Evolutionary conservation across 129 eudicot genomes (phyloP).

Genomic region (Glebionis coronaria): DNA sequence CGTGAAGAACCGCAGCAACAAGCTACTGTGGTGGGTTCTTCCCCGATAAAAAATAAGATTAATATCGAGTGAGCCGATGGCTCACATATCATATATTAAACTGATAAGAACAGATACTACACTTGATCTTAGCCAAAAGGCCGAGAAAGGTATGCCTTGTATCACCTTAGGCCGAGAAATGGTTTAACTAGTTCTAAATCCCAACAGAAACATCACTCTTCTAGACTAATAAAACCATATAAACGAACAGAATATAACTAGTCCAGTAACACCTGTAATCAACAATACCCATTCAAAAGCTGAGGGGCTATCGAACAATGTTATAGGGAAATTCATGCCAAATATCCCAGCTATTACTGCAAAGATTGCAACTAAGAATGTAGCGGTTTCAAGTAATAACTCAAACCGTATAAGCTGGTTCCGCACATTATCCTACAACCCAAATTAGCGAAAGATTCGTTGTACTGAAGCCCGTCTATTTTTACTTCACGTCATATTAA

Average conservation of each 20-base stretch:
- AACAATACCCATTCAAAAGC: slow-evolving; percentile 87
- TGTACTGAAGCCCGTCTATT: neutral
- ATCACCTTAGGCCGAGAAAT: too few species aligned
- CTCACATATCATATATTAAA: too few species aligned
- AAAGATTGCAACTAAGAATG: slow-evolving; percentile 86
- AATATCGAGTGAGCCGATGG: too few species aligned
- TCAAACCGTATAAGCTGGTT: slow-evolving; percentile 95
- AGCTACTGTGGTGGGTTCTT: too few species aligned
- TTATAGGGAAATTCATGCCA: slow-evolving; percentile 83
- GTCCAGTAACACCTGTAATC: slow-evolving; percentile 62
- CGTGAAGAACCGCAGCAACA: too few species aligned
- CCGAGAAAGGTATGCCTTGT: too few species aligned
- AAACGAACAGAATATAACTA: slow-evolving; percentile 50
- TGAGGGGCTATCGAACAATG: slow-evolving; percentile 42
- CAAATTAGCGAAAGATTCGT: neutral
- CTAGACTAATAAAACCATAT: slow-evolving; percentile 74
- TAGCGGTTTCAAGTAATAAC: slow-evolving; percentile 76
- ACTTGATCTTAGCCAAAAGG: too few species aligned
- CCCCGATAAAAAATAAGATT: too few species aligned
- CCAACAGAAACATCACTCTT: slow-evolving; percentile 83
- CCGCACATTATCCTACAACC: slow-evolving; percentile 80
- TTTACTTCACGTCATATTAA: neutral
- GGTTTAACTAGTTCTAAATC: too few species aligned
- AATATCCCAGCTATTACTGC: slow-evolving; percentile 93
- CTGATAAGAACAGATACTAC: too few species aligned